phyloP scores from a whole-genome alignment of 768 basidiomycete species.

The Hypholoma fasciculare region DNA sequence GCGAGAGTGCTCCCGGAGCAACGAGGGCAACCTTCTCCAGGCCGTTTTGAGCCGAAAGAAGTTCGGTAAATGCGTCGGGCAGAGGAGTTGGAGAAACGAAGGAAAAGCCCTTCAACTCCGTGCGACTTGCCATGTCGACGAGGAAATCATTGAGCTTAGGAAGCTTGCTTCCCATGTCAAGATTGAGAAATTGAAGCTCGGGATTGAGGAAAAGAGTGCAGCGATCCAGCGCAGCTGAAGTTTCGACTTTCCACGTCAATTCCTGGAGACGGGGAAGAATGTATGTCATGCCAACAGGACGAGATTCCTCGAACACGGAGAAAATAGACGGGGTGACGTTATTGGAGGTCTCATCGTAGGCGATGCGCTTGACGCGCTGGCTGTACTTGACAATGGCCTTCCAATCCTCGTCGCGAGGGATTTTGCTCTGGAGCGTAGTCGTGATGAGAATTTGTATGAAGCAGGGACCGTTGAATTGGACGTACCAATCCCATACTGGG shows the following conservation, averaged over 20 bases:
- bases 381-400: slow-evolving; percentile 62
- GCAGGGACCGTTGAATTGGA: background rate
- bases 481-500: slow-evolving; percentile 79
- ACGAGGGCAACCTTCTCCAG: slow-evolving; percentile 66
- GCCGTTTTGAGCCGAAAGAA: slow-evolving; percentile 56
- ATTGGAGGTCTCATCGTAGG: slow-evolving; percentile 68
- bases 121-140: slow-evolving; percentile 60
- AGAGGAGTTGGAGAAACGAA: slow-evolving; percentile 69
- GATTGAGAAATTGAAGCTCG: slow-evolving; percentile 55
- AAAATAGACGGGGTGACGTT: slow-evolving; percentile 68
- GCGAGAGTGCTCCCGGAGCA: slow-evolving; percentile 72
- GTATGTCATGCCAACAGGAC: slow-evolving; percentile 49
- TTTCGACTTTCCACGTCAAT: slow-evolving; percentile 73
- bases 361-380: slow-evolving; percentile 64
- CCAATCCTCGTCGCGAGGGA: slow-evolving; percentile 73
- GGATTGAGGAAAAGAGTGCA: slow-evolving; percentile 66
- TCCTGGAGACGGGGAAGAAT: slow-evolving; percentile 71
- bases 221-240: slow-evolving; percentile 62
- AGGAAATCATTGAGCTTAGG: slow-evolving; percentile 65
- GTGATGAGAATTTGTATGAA: slow-evolving; percentile 2
- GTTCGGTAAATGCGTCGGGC: slow-evolving; percentile 70
- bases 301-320: slow-evolving; percentile 61
- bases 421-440: slow-evolving; percentile 43
- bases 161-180: slow-evolving; percentile 61
- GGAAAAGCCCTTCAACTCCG: slow-evolving; percentile 65